Percentiles rank a stretch among this genome's conserved stretches.
Evolutionary conservation across 2,329 filamentous ascomycete species (phyloP).

Genomic region (Arthroderma sp.): DNA sequence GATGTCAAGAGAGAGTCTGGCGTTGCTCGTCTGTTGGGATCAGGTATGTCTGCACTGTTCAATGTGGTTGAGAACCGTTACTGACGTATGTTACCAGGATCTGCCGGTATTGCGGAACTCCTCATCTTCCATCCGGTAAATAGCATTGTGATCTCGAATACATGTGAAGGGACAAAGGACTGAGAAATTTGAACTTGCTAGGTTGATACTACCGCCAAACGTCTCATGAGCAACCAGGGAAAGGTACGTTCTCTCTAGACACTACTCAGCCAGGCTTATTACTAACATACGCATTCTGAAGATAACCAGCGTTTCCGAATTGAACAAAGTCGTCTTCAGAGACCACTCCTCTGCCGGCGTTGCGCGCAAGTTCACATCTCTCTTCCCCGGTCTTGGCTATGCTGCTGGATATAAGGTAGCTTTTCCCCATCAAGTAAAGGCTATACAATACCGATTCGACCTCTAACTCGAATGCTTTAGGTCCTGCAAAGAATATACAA

Average conservation of each 20-base stretch:
- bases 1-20: slow-evolving; percentile 77
- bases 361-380: slow-evolving; percentile 73
- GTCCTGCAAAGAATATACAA: slow-evolving; percentile 96
- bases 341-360: slow-evolving; percentile 63
- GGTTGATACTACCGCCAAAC: slow-evolving; percentile 98
- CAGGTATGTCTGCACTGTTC: slow-evolving; percentile 48
- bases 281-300: slow-evolving; percentile 19
- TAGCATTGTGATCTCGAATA: not conserved
- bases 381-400: slow-evolving; percentile 95
- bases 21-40: slow-evolving; percentile 75
- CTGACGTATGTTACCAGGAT: slow-evolving; percentile 46
- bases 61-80: slow-evolving; percentile 7
- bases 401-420: slow-evolving; percentile 87
- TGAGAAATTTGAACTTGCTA: slow-evolving; percentile 26
- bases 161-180: slow-evolving; percentile 16
- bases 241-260: slow-evolving; percentile 40
- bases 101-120: slow-evolving; percentile 84
- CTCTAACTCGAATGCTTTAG: slow-evolving; percentile 25
- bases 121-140: slow-evolving; percentile 81
- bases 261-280: not conserved
- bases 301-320: slow-evolving; percentile 48
- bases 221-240: slow-evolving; percentile 95
- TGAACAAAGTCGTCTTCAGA: slow-evolving; percentile 91
- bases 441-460: not conserved
- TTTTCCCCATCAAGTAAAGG: not conserved